A percentile compares a stretch with the other conserved stretches of the same genome.
phyloP scores from a whole-genome alignment of 495 filamentous ascomycete species.

The Daldinia vernicosa region DNA sequence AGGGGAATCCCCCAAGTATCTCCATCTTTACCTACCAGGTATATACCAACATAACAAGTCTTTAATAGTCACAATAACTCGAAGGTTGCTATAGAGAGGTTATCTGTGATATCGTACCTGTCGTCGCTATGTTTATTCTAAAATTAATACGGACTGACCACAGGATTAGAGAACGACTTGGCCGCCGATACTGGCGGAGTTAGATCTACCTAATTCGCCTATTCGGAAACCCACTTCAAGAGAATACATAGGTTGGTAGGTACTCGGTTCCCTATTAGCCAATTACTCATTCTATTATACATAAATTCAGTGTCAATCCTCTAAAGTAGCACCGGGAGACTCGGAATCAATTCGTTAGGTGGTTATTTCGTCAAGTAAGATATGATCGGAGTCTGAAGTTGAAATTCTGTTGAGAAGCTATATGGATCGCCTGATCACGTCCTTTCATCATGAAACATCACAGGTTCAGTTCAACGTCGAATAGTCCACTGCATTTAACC shows the following conservation, averaged over 20 bases:
- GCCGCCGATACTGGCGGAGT: neutral
- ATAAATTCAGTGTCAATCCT: slow-evolving; percentile 14
- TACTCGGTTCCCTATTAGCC: neutral
- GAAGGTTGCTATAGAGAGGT: neutral
- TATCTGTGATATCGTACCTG: neutral
- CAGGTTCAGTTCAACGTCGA: slow-evolving; percentile 19
- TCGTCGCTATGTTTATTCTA: neutral
- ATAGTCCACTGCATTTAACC: slow-evolving; percentile 19
- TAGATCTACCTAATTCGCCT: neutral
- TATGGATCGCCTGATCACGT: neutral
- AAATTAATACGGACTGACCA: neutral
- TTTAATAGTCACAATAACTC: neutral
- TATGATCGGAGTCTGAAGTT: neutral
- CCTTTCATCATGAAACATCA: neutral
- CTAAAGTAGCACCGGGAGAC: neutral
- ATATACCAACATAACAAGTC: too few relatives aligned
- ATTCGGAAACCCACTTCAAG: slow-evolving; percentile 3
- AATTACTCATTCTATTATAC: slow-evolving; percentile 14
- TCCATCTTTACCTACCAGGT: too few relatives aligned
- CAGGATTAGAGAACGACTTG: neutral
- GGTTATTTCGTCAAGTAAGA: neutral
- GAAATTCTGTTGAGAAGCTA: neutral
- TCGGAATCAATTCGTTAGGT: neutral
- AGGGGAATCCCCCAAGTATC: too few relatives aligned
- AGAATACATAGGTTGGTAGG: neutral